phyloP scores from a whole-genome alignment of 2,329 filamentous ascomycete genomes.

The Zasmidium angulare region DNA sequence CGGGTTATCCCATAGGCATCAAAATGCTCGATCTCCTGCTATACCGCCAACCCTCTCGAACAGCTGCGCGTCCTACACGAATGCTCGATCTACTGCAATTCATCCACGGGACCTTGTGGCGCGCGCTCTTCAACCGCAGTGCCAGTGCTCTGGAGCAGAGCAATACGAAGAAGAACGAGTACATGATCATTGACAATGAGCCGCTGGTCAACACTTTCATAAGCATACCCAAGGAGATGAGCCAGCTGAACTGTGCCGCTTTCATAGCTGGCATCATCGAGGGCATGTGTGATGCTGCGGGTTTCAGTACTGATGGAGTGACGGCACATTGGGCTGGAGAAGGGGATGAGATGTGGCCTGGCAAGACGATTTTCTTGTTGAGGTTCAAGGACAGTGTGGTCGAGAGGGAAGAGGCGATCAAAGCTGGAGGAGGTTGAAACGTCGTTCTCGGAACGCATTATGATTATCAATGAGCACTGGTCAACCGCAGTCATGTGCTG shows the following conservation, averaged over 20 bases:
- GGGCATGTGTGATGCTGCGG: conserved; percentile 90
- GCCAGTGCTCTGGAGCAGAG: conserved; percentile 92
- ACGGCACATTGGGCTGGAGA: conserved; percentile 73
- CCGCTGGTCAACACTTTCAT: conserved; percentile 94
- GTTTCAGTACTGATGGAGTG: conserved; percentile 78
- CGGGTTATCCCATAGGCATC: conserved; percentile 85
- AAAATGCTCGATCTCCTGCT: conserved; percentile 94
- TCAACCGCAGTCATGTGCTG: no score
- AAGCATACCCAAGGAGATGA: conserved; percentile 91
- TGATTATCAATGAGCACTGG: no score
- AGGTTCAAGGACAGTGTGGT: conserved; percentile 90
- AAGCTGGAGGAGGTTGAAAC: conserved; percentile 32
- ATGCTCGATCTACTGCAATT: conserved; percentile 92
- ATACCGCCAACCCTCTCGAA: conserved; percentile 71
- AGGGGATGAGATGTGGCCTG: conserved; percentile 78
- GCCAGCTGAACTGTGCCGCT: conserved; percentile 91
- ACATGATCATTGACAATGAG: conserved; percentile 99
- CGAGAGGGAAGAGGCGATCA: conserved; percentile 71
- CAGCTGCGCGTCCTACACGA: conserved; percentile 71
- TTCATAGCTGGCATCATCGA: conserved; percentile 95
- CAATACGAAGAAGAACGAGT: conserved; percentile 83
- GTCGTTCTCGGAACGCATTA: no score
- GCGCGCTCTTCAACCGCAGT: conserved; percentile 84
- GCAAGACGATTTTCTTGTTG: conserved; percentile 91
- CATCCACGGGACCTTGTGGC: conserved; percentile 89